phyloP scores from a whole-genome alignment of 192 early-diverging fungal species.

The Gonapodya prolifera region DNA sequence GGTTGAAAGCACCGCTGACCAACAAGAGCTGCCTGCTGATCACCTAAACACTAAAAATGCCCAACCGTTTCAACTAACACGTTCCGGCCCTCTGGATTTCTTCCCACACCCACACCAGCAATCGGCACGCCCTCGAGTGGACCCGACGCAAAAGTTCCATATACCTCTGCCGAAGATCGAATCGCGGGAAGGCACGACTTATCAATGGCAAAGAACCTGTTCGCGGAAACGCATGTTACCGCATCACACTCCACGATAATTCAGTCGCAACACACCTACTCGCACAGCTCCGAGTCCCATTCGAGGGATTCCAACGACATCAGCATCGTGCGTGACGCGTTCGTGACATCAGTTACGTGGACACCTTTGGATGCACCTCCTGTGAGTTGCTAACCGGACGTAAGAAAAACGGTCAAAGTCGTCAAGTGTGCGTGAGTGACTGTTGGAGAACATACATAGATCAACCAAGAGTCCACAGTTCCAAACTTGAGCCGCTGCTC shows the following conservation, averaged over 20 bases:
- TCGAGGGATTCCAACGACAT: slow-evolving; percentile 72
- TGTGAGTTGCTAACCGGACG: slow-evolving; percentile 55
- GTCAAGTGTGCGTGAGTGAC: background rate
- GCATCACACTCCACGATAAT: slow-evolving; percentile 6
- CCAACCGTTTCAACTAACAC: background rate
- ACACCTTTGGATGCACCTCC: slow-evolving; percentile 57
- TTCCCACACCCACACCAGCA: slow-evolving; percentile 35
- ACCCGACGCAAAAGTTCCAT: slow-evolving; percentile 48
- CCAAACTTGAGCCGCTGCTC: slow-evolving; percentile 66
- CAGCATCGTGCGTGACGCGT: slow-evolving; percentile 88
- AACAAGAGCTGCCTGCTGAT: slow-evolving; percentile 89
- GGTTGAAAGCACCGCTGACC: slow-evolving; percentile 83
- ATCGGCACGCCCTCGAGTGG: slow-evolving; percentile 61
- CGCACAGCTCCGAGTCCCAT: slow-evolving; percentile 60
- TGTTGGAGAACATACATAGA: slow-evolving; percentile 47
- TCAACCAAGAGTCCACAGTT: slow-evolving; percentile 88
- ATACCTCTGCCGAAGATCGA: slow-evolving; percentile 63
- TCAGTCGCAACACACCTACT: slow-evolving; percentile 13
- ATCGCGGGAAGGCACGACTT: slow-evolving; percentile 60
- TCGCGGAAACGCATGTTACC: slow-evolving; percentile 10
- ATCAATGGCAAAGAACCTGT: slow-evolving; percentile 62
- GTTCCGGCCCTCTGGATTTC: no score
- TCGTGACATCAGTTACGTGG: slow-evolving; percentile 84
- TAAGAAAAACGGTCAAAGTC: background rate
- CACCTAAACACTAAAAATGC: slow-evolving; percentile 53